phyloP scores from a whole-genome alignment of 768 basidiomycete genomes.

The Pleurotus sapidus region DNA sequence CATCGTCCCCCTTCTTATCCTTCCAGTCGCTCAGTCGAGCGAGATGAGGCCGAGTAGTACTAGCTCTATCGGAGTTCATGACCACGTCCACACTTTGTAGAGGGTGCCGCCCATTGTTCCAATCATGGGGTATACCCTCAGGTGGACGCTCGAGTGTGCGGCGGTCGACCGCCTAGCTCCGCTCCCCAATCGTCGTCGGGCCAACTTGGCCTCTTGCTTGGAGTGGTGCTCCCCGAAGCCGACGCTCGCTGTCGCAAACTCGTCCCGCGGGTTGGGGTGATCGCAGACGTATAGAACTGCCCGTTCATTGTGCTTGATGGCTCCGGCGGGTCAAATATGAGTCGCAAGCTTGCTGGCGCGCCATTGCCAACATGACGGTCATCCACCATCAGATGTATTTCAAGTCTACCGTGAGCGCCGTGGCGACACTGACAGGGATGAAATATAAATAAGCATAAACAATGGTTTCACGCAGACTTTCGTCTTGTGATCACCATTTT shows the following conservation, averaged over 20 bases:
- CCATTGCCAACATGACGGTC: neutral
- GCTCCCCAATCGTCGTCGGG: neutral
- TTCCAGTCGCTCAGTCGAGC: conserved; percentile 29
- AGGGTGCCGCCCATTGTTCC: neutral
- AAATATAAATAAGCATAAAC: too few species aligned
- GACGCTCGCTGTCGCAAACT: conserved; percentile 4
- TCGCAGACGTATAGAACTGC: neutral
- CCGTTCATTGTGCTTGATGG: neutral
- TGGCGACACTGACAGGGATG: too few species aligned
- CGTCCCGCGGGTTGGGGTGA: neutral
- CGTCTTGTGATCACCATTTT: too few species aligned
- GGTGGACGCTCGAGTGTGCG: neutral
- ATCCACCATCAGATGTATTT: too few species aligned
- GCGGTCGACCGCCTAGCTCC: neutral
- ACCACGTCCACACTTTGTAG: neutral
- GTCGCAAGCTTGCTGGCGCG: neutral
- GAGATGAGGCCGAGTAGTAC: conserved; percentile 38
- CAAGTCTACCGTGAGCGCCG: too few species aligned
- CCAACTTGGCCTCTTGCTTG: neutral
- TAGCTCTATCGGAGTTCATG: conserved; percentile 12
- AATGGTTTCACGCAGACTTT: neutral
- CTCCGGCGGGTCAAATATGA: neutral
- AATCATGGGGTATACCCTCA: neutral
- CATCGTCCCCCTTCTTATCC: conserved; percentile 11
- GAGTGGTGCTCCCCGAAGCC: conserved; percentile 2